Evolutionary conservation across 2,329 filamentous ascomycete species (phyloP).

Genomic region (Cladosporium sp.): DNA sequence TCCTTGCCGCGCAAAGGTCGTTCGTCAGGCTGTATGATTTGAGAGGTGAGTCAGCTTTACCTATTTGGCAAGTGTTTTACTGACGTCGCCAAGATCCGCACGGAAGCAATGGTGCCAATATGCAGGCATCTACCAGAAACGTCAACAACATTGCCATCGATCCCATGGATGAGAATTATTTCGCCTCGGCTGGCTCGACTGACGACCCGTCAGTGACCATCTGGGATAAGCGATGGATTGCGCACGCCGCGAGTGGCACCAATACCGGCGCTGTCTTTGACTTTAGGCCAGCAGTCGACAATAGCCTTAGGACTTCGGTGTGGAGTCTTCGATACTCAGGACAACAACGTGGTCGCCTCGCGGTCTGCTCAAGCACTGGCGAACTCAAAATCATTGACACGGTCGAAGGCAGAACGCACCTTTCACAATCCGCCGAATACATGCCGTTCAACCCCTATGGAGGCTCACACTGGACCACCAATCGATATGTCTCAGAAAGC

Average conservation of each 20-base stretch:
- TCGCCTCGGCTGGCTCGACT: constrained; percentile 69
- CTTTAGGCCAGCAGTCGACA: constrained; percentile 51
- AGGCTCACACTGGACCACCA: constrained; percentile 37
- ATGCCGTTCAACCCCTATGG: constrained; percentile 26
- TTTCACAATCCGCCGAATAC: constrained; percentile 18
- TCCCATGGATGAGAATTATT: constrained; percentile 76
- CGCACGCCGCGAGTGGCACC: constrained; percentile 46
- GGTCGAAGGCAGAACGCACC: constrained; percentile 19
- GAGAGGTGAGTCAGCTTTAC: too few species aligned
- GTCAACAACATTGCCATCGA: constrained; percentile 71
- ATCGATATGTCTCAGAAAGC: constrained; percentile 42
- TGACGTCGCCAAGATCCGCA: not conserved
- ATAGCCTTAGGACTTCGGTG: constrained; percentile 47
- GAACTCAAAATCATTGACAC: constrained; percentile 48
- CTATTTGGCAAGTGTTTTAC: too few species aligned
- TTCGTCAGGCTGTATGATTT: constrained; percentile 75
- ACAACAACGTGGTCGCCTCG: constrained; percentile 54
- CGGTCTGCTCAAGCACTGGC: constrained; percentile 55
- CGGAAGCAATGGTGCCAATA: constrained; percentile 20
- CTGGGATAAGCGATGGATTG: constrained; percentile 65
- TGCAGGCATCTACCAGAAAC: constrained; percentile 52
- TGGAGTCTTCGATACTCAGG: constrained; percentile 62
- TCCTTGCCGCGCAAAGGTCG: constrained; percentile 71
- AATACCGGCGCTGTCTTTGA: constrained; percentile 55
- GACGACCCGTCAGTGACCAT: constrained; percentile 71